Evolutionary conservation across 768 basidiomycete genomes (phyloP), one percentile per base, ranked within the genome.

Genomic region (Agaricus subrufescens): DNA sequence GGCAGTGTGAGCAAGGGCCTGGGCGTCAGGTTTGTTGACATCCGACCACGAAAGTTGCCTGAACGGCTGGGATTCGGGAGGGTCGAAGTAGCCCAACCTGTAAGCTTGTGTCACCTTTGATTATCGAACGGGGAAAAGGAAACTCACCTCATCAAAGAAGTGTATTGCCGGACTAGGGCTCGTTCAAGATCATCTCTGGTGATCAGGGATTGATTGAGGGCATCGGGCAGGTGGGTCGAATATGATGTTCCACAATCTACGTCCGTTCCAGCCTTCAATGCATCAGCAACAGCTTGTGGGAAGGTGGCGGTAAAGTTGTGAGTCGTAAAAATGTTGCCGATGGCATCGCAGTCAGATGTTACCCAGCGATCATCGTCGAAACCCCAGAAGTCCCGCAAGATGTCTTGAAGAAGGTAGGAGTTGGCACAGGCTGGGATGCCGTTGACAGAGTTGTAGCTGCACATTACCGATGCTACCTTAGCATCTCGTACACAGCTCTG

Each of bases 391-490:
- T 81, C 80, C 15, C 82, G 71, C 25, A 82, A 63, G 26, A 85
- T 64, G 30, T 70, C 69, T 62, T 83, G 80, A 31, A 85, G 69
- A 29, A 85, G 69, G 61, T 77, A 83, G 1, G 74, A 70, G 61
- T 73, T 76, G 23, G 80, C 82, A 61, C 83, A 85, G 0, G 78
- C 71, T 3, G 83, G 82, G 30, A 84, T 65, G 2, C 83, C 83
- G 57, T 84, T 83, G 19, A 85, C 80, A 9, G 81, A 76, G 58
- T 84, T 85, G 63, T 84, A 85, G 58, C 77, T 79, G 71, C 82
- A 85, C 82, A 84, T 84, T 37, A 83, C 71, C n/a, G 78, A 78
- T 2, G 73, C 79, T 37, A 80, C 82, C 61, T 81, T 80, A 9
- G 82, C 82, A 59, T 85, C 83, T 39, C 82, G 72, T n/a, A 81